phyloP scores from a whole-genome alignment of 192 early-diverging fungal genomes.

The Phlyctochytrium arcticum region DNA sequence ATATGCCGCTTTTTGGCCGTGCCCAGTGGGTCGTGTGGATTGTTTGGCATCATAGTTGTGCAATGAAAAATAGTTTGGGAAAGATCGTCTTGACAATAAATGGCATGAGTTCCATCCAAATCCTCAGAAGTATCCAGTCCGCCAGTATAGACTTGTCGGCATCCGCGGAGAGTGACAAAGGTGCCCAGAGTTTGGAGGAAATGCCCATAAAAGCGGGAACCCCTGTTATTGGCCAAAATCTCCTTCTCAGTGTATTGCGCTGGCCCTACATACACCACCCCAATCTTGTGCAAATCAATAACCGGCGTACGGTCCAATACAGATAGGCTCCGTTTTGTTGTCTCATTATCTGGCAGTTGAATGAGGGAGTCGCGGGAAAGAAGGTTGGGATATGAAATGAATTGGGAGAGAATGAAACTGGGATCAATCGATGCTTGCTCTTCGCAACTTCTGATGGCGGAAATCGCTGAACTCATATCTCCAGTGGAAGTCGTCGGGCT shows the following conservation, averaged over 20 bases:
- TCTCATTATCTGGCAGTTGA: slow-evolving; percentile 72
- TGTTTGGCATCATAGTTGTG: slow-evolving; percentile 90
- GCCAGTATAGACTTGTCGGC: slow-evolving; percentile 75
- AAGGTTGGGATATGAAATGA: slow-evolving; percentile 69
- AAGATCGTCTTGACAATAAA: slow-evolving; percentile 64
- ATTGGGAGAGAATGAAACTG: slow-evolving; percentile 58
- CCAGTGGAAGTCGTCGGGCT: slow-evolving; percentile 1
- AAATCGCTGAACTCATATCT: background rate
- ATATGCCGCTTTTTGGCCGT: slow-evolving; percentile 91
- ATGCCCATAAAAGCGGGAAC: slow-evolving; percentile 80
- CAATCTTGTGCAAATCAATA: slow-evolving; percentile 94
- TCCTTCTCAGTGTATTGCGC: slow-evolving; percentile 78
- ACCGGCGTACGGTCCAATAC: slow-evolving; percentile 85
- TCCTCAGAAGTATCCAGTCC: slow-evolving; percentile 84
- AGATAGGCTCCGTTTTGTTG: slow-evolving; percentile 67
- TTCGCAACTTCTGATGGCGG: background rate
- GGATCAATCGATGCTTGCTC: slow-evolving; percentile 30
- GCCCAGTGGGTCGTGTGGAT: slow-evolving; percentile 70
- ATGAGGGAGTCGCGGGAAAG: slow-evolving; percentile 49
- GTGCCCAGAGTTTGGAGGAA: slow-evolving; percentile 82
- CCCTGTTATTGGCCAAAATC: slow-evolving; percentile 82
- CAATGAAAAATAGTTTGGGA: slow-evolving; percentile 90
- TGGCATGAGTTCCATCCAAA: slow-evolving; percentile 78
- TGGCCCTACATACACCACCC: slow-evolving; percentile 85
- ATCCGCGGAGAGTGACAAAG: slow-evolving; percentile 60